Conservation (phyloP, 371 early-diverging fungal species). For the Apophysomyces ossiformis region DNA sequence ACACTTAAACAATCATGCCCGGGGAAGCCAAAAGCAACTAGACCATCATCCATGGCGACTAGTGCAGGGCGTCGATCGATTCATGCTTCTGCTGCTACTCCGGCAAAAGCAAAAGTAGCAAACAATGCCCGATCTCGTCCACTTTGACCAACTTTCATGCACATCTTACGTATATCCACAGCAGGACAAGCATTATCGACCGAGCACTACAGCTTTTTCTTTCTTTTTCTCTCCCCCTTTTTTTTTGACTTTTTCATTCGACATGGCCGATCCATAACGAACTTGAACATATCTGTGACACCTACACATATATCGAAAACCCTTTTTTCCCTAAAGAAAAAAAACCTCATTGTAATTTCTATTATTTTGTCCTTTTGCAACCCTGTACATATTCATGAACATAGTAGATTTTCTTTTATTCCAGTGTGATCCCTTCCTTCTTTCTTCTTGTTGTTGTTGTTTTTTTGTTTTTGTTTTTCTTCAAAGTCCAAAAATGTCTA, state of each 20-base stretch:
- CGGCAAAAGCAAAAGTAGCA: background rate
- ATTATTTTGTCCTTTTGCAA: background rate
- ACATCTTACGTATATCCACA: background rate
- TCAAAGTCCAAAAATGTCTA: background rate
- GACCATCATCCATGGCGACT: background rate
- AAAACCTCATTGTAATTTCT: background rate
- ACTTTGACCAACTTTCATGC: background rate
- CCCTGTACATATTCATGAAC: background rate
- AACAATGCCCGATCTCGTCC: background rate
- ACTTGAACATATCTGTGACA: background rate
- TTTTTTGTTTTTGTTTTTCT: background rate
- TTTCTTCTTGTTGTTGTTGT: no score
- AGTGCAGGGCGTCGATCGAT: background rate
- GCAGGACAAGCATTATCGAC: no score
- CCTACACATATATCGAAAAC: no score
- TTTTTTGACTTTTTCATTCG: background rate
- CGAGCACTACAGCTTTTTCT: no score
- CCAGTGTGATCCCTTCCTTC: no score
- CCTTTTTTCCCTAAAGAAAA: no score
- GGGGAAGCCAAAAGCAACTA: constrained; percentile 1
- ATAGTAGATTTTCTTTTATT: background rate
- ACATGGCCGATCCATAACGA: background rate
- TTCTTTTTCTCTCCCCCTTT: background rate
- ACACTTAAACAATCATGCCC: background rate
- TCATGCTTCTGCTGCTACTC: background rate